Evolutionary conservation across 2,329 filamentous ascomycete species (phyloP).

Genomic region (Phaeosphaeriaceae sp.): DNA sequence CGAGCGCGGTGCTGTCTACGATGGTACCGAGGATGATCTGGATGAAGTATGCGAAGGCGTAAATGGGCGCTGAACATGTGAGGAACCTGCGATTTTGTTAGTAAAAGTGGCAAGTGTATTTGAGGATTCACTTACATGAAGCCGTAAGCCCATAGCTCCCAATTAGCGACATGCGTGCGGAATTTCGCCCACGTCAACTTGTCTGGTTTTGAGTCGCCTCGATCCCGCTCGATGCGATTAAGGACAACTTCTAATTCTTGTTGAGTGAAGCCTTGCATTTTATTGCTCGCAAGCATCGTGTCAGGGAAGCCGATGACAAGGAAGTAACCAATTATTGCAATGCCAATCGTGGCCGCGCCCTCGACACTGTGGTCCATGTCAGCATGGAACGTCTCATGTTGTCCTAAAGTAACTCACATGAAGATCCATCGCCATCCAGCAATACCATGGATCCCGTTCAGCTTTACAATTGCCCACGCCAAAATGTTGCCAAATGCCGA

Average conservation of each 20-base stretch:
- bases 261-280: slow-evolving; percentile 29
- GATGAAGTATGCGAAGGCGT: slow-evolving; percentile 33
- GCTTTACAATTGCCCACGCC: slow-evolving; percentile 42
- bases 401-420: slow-evolving; percentile 9
- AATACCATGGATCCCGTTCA: slow-evolving; percentile 23
- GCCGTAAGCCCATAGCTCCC: slow-evolving; percentile 29
- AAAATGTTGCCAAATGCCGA: slow-evolving; percentile 44
- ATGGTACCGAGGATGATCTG: slow-evolving; percentile 33
- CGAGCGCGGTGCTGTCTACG: slow-evolving; percentile 29
- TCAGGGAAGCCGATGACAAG: slow-evolving; percentile 52
- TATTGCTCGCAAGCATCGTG: slow-evolving; percentile 25
- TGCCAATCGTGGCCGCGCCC: slow-evolving; percentile 37
- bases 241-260: slow-evolving; percentile 36
- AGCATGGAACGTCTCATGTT: too few species aligned
- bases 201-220: slow-evolving; percentile 24
- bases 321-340: slow-evolving; percentile 42
- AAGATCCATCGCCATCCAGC: slow-evolving; percentile 44
- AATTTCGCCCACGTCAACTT: slow-evolving; percentile 27
- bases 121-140: slow-evolving; percentile 19
- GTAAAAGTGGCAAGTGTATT: neutral
- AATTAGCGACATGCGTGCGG: slow-evolving; percentile 17
- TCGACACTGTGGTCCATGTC: slow-evolving; percentile 16
- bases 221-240: slow-evolving; percentile 31
- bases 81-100: slow-evolving; percentile 11
- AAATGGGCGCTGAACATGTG: slow-evolving; percentile 25